phyloP scores from a whole-genome alignment of 2,329 filamentous ascomycete species.

The Alternaria tenuissima region DNA sequence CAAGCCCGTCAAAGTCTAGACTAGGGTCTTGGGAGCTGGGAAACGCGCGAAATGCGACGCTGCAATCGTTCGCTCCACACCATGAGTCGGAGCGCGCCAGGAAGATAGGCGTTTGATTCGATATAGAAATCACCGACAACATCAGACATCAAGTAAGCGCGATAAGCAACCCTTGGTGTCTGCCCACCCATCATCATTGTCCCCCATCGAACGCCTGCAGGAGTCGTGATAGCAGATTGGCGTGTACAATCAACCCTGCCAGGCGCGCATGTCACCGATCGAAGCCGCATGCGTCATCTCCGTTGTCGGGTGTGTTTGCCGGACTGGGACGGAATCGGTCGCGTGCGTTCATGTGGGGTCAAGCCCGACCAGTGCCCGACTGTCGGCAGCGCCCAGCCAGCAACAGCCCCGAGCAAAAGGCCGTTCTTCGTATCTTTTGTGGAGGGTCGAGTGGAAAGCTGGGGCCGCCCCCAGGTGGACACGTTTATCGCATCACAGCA shows the following conservation, averaged over 20 bases:
- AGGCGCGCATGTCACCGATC: constrained; percentile 8
- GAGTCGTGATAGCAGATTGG: background rate
- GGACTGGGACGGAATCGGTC: background rate
- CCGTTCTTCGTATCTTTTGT: constrained; percentile 14
- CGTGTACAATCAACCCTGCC: background rate
- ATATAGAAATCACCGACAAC: background rate
- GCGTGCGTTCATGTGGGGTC: background rate
- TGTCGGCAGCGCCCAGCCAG: background rate
- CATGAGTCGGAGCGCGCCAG: constrained; percentile 1
- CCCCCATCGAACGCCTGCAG: background rate
- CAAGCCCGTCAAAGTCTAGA: constrained; percentile 12
- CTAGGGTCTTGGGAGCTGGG: background rate
- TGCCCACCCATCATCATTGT: background rate
- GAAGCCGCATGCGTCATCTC: constrained; percentile 14
- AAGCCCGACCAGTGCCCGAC: background rate
- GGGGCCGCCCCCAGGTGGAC: background rate
- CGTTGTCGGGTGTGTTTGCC: constrained; percentile 9
- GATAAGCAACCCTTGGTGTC: background rate
- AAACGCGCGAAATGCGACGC: constrained; percentile 7
- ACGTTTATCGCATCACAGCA: background rate
- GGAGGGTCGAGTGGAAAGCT: background rate
- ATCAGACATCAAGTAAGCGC: background rate
- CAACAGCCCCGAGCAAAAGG: constrained; percentile 8
- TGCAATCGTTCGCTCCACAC: constrained; percentile 16
- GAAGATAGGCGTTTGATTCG: background rate